Conservation (phyloP, 2,329 filamentous ascomycete species). For the Piedraia hortae region DNA sequence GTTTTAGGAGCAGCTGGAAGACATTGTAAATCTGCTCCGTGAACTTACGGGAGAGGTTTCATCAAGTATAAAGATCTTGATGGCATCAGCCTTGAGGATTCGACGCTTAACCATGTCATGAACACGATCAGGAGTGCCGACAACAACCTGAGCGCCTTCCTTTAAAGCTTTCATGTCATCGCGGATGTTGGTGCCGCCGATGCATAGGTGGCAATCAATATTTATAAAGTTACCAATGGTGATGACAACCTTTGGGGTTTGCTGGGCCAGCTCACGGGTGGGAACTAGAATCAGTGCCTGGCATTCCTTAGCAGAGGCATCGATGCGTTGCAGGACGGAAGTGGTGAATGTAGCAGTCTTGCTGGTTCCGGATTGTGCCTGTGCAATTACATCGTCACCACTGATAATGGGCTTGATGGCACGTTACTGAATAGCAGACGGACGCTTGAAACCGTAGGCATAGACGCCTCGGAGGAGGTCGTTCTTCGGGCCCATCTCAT, state of each 20-base stretch:
- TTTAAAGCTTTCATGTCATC: conserved; percentile 96
- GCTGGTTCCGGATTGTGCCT: conserved; percentile 98
- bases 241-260: conserved; percentile 98
- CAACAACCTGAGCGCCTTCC: conserved; percentile 88
- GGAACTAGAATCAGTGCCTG: conserved; percentile 95
- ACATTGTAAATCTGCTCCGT: conserved; percentile 99
- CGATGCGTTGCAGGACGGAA: conserved; percentile 95
- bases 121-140: conserved; percentile 94
- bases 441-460: conserved; percentile 99
- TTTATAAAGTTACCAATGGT: conserved; percentile 99
- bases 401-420: conserved; percentile 99
- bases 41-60: conserved; percentile 98
- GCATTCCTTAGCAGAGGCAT: conserved; percentile 78
- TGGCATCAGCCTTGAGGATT: conserved; percentile 83
- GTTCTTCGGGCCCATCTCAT: conserved; percentile 87
- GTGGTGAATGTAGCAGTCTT: conserved; percentile 99
- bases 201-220: conserved; percentile 96
- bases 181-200: conserved; percentile 90
- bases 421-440: conserved; percentile 98
- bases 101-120: conserved; percentile 99
- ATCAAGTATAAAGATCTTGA: conserved; percentile 99
- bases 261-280: conserved; percentile 92
- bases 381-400: conserved; percentile 97
- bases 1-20: conserved; percentile 93
- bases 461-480: conserved; percentile 98